phyloP scores from a whole-genome alignment of 768 basidiomycete species.

The Tricholoma sp. region DNA sequence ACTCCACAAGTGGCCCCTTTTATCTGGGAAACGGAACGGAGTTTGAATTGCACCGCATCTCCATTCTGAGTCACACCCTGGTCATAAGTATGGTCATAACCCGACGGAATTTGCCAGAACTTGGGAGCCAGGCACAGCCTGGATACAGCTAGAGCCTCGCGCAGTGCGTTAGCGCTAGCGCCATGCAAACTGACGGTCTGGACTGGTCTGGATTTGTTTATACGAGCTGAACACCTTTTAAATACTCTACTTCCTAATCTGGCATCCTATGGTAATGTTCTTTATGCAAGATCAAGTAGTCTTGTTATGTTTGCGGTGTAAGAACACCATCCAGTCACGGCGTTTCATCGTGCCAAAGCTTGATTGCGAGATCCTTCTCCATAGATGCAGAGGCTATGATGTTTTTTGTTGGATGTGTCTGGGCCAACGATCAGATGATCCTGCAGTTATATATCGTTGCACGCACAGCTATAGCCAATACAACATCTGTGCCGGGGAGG shows the following conservation, averaged over 20 bases:
- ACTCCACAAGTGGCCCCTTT: conserved; percentile 14
- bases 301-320: no score
- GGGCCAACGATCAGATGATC: conserved; percentile 9
- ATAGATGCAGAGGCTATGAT: conserved; percentile 87
- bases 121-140: no score
- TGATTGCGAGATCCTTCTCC: conserved; percentile 84
- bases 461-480: conserved; percentile 71
- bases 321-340: background rate
- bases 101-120: background rate
- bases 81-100: no score
- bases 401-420: conserved; percentile 73
- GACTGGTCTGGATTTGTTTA: no score
- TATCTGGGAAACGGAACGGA: conserved; percentile 27
- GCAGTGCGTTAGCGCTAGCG: no score
- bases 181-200: no score
- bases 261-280: no score
- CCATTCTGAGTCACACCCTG: background rate
- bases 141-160: no score
- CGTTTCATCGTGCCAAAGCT: conserved; percentile 65
- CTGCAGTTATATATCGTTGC: conserved; percentile 6
- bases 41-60: conserved; percentile 28
- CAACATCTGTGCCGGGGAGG: conserved; percentile 39
- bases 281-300: no score
- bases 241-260: no score
- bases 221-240: no score